phyloP scores from a whole-genome alignment of 148 eudicot species.

The Dianthus caryophyllus region DNA sequence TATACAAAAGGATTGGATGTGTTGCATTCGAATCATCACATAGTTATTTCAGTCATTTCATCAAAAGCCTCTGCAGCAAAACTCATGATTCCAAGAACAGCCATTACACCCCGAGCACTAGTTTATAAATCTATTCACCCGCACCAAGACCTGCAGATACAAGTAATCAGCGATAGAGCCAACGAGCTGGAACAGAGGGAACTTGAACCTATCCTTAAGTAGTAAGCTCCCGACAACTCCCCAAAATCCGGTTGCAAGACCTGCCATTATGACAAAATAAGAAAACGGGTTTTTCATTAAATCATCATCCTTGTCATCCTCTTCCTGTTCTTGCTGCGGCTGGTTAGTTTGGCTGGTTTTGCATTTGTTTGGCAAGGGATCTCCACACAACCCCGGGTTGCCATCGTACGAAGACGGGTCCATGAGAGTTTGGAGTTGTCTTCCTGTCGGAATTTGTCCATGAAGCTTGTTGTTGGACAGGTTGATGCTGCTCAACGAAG shows the following conservation, averaged over 20 bases:
- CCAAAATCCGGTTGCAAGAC: conserved; percentile 37
- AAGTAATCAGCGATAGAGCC: too few species aligned
- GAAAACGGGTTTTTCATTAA: conserved; percentile 16
- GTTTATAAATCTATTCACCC: too few species aligned
- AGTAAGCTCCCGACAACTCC: conserved; percentile 32
- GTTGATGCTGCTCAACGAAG: conserved; percentile 26
- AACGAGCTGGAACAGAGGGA: too few species aligned
- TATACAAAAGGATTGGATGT: too few species aligned
- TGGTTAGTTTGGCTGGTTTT: not conserved
- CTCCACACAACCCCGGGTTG: conserved; percentile 39
- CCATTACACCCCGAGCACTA: too few species aligned
- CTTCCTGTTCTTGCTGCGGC: not conserved
- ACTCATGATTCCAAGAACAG: too few species aligned
- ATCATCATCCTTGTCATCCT: not conserved
- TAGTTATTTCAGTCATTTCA: too few species aligned
- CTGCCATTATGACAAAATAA: conserved; percentile 18
- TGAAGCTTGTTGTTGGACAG: conserved; percentile 34
- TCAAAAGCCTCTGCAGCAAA: too few species aligned
- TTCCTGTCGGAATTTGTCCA: conserved; percentile 26
- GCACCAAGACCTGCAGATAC: too few species aligned
- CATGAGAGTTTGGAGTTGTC: conserved; percentile 17
- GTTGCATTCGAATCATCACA: too few species aligned
- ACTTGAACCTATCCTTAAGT: conserved; percentile 21
- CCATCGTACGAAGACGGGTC: conserved; percentile 6
- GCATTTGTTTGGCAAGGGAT: conserved; percentile 29